Percentiles rank a stretch among this genome's conserved stretches.
These are phyloP conservation scores for Colletotrichum zoysiae DNA, from an alignment of 2,329 filamentous ascomycete genomes.

Conservation along the genomic window DNA sequence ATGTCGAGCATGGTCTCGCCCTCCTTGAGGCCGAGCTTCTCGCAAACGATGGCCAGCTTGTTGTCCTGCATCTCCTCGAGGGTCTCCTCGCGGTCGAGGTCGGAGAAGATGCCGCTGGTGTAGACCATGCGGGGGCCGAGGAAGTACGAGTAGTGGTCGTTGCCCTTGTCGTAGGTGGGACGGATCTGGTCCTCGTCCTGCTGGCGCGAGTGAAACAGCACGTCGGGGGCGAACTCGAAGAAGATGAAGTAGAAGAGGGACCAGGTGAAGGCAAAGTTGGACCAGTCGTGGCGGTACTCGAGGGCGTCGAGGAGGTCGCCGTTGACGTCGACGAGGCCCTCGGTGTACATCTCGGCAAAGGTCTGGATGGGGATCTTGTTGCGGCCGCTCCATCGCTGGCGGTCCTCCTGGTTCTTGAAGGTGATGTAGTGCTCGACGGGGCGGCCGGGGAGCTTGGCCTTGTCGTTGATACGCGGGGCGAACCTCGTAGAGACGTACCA, in stretches of 20 bases:
- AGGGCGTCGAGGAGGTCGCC: constrained; percentile 89
- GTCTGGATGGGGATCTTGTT: constrained; percentile 91
- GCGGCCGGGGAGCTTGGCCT: constrained; percentile 86
- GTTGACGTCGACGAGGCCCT: constrained; percentile 94
- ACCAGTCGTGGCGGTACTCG: constrained; percentile 98
- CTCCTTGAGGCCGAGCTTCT: constrained; percentile 89
- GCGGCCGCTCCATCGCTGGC: constrained; percentile 78
- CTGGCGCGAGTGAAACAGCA: constrained; percentile 91
- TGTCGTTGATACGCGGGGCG: constrained; percentile 92
- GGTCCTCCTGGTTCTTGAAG: constrained; percentile 76
- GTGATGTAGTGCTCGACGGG: constrained; percentile 92
- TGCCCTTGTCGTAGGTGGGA: constrained; percentile 96
- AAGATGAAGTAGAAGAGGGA: constrained; percentile 90
- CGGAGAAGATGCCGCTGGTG: constrained; percentile 93
- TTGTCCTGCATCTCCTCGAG: constrained; percentile 98
- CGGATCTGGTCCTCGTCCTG: constrained; percentile 99
- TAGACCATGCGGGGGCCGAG: constrained; percentile 99
- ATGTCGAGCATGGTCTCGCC: constrained; percentile 92
- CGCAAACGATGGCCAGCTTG: constrained; percentile 94
- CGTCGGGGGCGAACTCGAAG: constrained; percentile 87
- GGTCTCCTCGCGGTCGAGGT: constrained; percentile 87
- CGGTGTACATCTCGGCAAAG: constrained; percentile 98
- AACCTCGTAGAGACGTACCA: constrained; percentile 85
- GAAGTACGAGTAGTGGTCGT: constrained; percentile 99
- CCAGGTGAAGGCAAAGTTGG: constrained; percentile 90